Evolutionary conservation across 495 filamentous ascomycete genomes (phyloP), one percentile per base, ranked within the genome.

Genomic region (Penicillium canescens): DNA sequence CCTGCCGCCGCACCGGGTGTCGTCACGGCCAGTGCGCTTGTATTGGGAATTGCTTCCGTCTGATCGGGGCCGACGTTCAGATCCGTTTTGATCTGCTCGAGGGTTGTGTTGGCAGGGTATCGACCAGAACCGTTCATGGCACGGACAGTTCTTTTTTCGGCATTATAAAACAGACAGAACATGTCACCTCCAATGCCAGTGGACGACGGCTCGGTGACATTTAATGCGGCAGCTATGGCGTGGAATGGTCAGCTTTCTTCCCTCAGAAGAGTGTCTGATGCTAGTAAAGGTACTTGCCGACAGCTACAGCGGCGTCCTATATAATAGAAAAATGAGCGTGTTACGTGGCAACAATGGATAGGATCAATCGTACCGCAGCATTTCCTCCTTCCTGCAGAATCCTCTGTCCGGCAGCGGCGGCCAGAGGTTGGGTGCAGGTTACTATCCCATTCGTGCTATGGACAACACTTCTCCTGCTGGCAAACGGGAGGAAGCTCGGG

Each of bases 121-220:
- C 95, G 83, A 12, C 94, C 94, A 2, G 92, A 96, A 21, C 92
- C 95, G 70, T 98, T 98, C 56, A 98, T 70, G 7, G 90, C 88
- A 55, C 84, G 86, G 9, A 97, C 83, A 50, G 86, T 89, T 60
- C 86, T 86, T 0, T 86, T 93, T 58, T 87, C 82, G 46, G 89
- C 87, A 62, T 90, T 80, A 73, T 95, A 97, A 79, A 86, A 98
- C 9, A 98, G 85, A 67, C 91, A 96, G 78, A 98, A 98, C 85
- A 96, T 91, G 73, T 98, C 94, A 33, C 94, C 94, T 53, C 95
- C 94, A 56, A 98, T 96, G n/a, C 94, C 94, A 4, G 94, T 98
- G 1, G 87, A 92, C 35, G 85, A 82, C 10, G 94, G 95, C 64
- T 98, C 95, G 3, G 95, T 96, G 68, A 98, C 84, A 72, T 96